Percentiles rank a stretch among this genome's conserved stretches.
Conservation (phyloP, 768 basidiomycete genomes). For the Leucosporidium scottii region DNA sequence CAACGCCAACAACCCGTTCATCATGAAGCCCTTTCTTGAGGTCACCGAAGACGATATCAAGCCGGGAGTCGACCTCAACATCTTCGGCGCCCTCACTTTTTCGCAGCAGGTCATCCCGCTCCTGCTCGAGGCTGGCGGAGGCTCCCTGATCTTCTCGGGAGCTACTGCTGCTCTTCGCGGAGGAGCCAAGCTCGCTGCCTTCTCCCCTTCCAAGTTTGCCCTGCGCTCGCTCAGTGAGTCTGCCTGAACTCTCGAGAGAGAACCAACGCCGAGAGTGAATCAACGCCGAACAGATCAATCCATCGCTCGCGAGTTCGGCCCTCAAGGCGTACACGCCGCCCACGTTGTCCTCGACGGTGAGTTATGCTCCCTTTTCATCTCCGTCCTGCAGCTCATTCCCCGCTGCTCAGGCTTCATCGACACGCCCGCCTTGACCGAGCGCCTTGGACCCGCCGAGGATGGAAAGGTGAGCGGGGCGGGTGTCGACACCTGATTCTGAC, state of each 20-base stretch:
- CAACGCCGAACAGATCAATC: constrained; percentile 22
- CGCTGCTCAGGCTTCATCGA: constrained; percentile 28
- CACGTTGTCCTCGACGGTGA: constrained; percentile 38
- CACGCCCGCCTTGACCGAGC: background rate
- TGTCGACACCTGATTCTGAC: too few relatives aligned
- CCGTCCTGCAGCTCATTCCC: background rate
- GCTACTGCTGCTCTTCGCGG: constrained; percentile 36
- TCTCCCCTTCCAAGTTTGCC: constrained; percentile 36
- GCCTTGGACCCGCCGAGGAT: background rate
- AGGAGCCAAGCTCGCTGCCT: constrained; percentile 32
- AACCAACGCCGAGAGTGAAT: too few relatives aligned
- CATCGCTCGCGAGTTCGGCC: constrained; percentile 36
- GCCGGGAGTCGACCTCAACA: constrained; percentile 22
- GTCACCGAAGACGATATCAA: constrained; percentile 7
- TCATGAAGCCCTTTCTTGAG: constrained; percentile 37
- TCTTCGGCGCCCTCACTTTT: constrained; percentile 33
- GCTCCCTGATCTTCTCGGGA: constrained; percentile 36
- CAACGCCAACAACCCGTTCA: constrained; percentile 34
- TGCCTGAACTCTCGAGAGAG: too few relatives aligned
- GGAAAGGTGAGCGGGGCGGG: background rate
- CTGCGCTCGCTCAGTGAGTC: constrained; percentile 16
- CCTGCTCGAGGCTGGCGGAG: constrained; percentile 17
- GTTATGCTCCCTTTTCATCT: background rate
- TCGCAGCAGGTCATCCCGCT: constrained; percentile 21
- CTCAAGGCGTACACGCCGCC: constrained; percentile 35